Percentiles rank a stretch among this genome's conserved stretches.
Conservation (phyloP, 768 basidiomycete genomes). For the Boletus insuetus region DNA sequence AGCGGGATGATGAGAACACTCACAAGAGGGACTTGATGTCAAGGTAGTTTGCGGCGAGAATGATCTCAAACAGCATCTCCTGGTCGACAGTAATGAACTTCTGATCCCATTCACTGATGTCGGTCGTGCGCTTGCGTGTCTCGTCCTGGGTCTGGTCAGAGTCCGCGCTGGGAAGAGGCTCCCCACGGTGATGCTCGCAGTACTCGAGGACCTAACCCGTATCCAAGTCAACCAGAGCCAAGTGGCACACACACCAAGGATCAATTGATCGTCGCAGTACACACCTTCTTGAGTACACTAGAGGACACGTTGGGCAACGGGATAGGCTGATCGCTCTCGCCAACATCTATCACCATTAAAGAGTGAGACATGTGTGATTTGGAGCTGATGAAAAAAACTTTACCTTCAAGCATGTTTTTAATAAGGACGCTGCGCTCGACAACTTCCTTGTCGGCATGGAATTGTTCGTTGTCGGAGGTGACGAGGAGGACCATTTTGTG, state of each 20-base stretch:
- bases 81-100: slow-evolving; percentile 99
- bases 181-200: slow-evolving; percentile 98
- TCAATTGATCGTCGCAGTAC: slow-evolving; percentile 7
- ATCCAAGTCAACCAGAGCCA: neutral
- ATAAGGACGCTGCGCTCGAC: slow-evolving; percentile 95
- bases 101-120: slow-evolving; percentile 99
- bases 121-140: slow-evolving; percentile 95
- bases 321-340: slow-evolving; percentile 91
- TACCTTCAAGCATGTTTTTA: slow-evolving; percentile 99
- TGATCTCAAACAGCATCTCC: slow-evolving; percentile 99
- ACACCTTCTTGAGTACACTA: slow-evolving; percentile 88
- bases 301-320: slow-evolving; percentile 94
- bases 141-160: slow-evolving; percentile 84
- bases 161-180: slow-evolving; percentile 88
- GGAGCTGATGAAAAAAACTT: slow-evolving; percentile 4
- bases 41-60: slow-evolving; percentile 98
- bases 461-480: slow-evolving; percentile 95
- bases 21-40: slow-evolving; percentile 98
- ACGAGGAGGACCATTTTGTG: slow-evolving; percentile 76
- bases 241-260: neutral
- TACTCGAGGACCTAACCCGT: slow-evolving; percentile 87
- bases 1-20: slow-evolving; percentile 27
- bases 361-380: neutral
- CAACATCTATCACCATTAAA: slow-evolving; percentile 62
- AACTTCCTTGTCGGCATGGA: slow-evolving; percentile 90